Evolutionary conservation across 2,329 filamentous ascomycete species (phyloP).

Genomic region (Sarocladium brachiariae): DNA sequence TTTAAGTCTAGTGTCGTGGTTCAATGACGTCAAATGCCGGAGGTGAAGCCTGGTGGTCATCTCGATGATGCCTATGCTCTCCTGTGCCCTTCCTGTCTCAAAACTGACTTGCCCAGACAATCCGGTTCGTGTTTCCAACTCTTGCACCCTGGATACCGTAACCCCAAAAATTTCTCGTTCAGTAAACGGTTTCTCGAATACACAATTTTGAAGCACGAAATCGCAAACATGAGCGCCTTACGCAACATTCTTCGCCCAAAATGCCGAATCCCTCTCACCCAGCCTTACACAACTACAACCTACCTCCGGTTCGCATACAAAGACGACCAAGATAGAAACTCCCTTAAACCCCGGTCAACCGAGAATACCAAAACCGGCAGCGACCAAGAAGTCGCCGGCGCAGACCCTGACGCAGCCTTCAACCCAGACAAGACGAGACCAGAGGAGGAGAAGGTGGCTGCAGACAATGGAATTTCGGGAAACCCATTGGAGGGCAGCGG

Average conservation of each 20-base stretch:
- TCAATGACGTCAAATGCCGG: slow-evolving; percentile 8
- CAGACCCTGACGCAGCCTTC: slow-evolving; percentile 57
- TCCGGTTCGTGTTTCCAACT: too few species aligned
- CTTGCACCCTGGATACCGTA: too few species aligned
- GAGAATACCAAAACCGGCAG: slow-evolving; percentile 65
- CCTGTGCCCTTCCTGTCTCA: background rate
- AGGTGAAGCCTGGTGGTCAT: background rate
- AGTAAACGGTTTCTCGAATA: too few species aligned
- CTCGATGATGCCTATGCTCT: slow-evolving; percentile 3
- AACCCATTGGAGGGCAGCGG: slow-evolving; percentile 33
- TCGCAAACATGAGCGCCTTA: slow-evolving; percentile 13
- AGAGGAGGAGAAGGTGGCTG: slow-evolving; percentile 45
- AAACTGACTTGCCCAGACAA: too few species aligned
- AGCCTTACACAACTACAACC: slow-evolving; percentile 27
- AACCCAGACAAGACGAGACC: slow-evolving; percentile 61
- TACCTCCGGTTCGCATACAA: slow-evolving; percentile 34
- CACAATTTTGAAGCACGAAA: too few species aligned
- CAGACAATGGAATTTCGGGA: slow-evolving; percentile 23
- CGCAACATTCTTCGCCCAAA: slow-evolving; percentile 14
- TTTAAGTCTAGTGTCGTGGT: background rate
- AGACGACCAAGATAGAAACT: slow-evolving; percentile 50
- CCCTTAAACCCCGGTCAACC: slow-evolving; percentile 55
- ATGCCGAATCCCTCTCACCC: slow-evolving; percentile 12
- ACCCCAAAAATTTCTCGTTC: too few species aligned
- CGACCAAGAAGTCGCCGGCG: slow-evolving; percentile 51